A percentile compares a stretch with the other conserved stretches of the same genome.
Conservation (phyloP, 345 rosid species). For the Linum usitatissimum region DNA sequence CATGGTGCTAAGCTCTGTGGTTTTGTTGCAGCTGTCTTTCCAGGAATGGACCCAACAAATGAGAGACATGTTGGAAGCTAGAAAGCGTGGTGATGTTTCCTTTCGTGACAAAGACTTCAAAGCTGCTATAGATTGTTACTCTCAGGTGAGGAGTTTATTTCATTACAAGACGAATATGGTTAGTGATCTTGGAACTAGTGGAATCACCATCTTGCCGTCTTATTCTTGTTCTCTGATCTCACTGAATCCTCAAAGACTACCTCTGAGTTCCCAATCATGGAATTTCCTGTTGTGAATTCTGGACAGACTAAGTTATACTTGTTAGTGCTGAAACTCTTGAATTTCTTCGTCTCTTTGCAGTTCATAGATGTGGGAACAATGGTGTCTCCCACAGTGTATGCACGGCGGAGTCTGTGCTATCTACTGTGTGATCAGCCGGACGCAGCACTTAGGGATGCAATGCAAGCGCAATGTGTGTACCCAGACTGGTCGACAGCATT, state of each 20-base stretch:
- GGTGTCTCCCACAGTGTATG: slow-evolving; percentile 12
- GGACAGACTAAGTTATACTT: too few species aligned
- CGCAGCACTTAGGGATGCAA: slow-evolving; percentile 13
- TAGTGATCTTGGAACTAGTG: background rate
- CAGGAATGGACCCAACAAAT: slow-evolving; percentile 96
- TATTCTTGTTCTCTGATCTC: too few species aligned
- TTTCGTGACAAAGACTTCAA: slow-evolving; percentile 57
- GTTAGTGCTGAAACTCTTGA: too few species aligned
- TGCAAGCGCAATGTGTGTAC: slow-evolving; percentile 14
- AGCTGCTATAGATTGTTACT: slow-evolving; percentile 67
- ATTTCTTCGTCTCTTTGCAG: slow-evolving; percentile 5
- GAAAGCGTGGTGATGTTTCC: slow-evolving; percentile 77
- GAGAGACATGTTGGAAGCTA: slow-evolving; percentile 77
- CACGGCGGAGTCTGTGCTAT: slow-evolving; percentile 12
- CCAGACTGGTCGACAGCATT: slow-evolving; percentile 14
- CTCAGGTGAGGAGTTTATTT: slow-evolving; percentile 42
- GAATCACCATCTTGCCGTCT: background rate
- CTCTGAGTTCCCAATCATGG: background rate
- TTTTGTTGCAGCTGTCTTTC: slow-evolving; percentile 53
- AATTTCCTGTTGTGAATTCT: background rate
- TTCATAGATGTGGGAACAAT: slow-evolving; percentile 13
- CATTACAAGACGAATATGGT: background rate
- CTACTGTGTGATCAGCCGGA: slow-evolving; percentile 5
- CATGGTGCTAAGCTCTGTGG: slow-evolving; percentile 10
- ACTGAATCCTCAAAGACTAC: background rate